Base-by-base conservation (phyloP, 2,329 filamentous ascomycete genomes). In the Aspergillus flavus region DNA sequence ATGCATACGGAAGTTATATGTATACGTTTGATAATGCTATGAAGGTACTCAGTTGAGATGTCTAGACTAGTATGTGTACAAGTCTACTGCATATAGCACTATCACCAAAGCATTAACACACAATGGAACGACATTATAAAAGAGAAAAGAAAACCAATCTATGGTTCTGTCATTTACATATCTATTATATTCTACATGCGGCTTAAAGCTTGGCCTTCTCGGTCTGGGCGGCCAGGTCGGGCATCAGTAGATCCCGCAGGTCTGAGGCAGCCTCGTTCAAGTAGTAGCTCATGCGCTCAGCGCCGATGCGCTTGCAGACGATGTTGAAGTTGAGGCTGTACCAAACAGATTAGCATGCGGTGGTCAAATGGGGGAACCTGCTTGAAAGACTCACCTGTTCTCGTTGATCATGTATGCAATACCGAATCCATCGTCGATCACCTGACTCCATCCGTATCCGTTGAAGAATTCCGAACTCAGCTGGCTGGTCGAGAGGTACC, bases 371-470 rank as follows among this genome's bases (percentile, higher is more conserved):
- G 46, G 53, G 46, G 32, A 30, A 5, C 41, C 28, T 58, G 16
- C 43, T 26, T 48, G 23, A 14, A 46, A 28, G 36, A 74, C 83
- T 79, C 76, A 92, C 90, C 88, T 94, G 80, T 97, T 96, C 85
- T 98, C 94, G 77, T 99, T 99, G 79, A 99, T 98, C 95, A 99
- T 99, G 79, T 99, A 99, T 45, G 95, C 95, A 75, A 99, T 96
- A 68, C 95, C 95, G 81, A 95, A 99, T 34, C 95, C 95, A 64
- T 91, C 92, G 74, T 98, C 94, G 61, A 98, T 91, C 58, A 99
- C 95, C 83, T 99, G 94, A 76, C 91, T 95, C 95, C 95, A 99
- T 53, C 95, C 95, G 80, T 99, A 99, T 28, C 96, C 95, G 78
- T 99, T 99, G 82, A 98, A 99, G 84, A 92, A 97, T 83, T 99